A percentile compares a stretch with the other conserved stretches of the same genome.
phyloP scores from a whole-genome alignment of 2,329 filamentous ascomycete species.

The Microdochium trichocladiopsis region DNA sequence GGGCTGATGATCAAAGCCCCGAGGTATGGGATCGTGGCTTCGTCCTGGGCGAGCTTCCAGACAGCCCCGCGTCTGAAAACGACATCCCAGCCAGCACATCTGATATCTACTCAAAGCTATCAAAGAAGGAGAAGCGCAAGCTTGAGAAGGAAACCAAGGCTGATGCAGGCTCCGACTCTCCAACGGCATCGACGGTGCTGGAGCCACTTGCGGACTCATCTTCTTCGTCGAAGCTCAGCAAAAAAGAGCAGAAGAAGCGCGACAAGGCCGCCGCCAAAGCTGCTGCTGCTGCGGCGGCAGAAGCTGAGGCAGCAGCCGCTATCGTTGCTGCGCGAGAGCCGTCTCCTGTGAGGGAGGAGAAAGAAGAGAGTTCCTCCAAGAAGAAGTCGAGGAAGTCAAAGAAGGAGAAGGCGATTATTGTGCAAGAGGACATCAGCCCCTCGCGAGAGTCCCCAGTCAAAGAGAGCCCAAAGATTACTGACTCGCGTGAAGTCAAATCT shows the following conservation, averaged over 20 bases:
- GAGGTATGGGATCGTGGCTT: slow-evolving; percentile 29
- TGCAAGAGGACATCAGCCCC: slow-evolving; percentile 10
- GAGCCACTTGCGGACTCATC: not conserved
- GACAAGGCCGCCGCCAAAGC: slow-evolving; percentile 28
- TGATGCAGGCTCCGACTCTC: slow-evolving; percentile 12
- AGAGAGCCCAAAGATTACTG: slow-evolving; percentile 6
- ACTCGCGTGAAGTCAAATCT: not conserved
- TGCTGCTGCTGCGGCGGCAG: slow-evolving; percentile 7
- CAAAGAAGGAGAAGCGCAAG: slow-evolving; percentile 26
- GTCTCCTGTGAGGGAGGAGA: slow-evolving; percentile 8
- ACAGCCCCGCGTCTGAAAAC: slow-evolving; percentile 30
- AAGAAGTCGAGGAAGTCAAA: slow-evolving; percentile 15
- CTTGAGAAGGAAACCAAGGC: slow-evolving; percentile 27
- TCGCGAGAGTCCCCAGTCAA: not conserved
- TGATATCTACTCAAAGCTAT: slow-evolving; percentile 15
- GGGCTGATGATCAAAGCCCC: slow-evolving; percentile 38
- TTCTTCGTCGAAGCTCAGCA: slow-evolving; percentile 18
- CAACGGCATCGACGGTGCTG: slow-evolving; percentile 5
- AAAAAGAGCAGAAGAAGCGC: slow-evolving; percentile 33
- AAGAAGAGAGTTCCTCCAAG: slow-evolving; percentile 14
- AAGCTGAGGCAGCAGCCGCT: not conserved
- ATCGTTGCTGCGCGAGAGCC: not conserved
- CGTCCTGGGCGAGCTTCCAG: slow-evolving; percentile 37
- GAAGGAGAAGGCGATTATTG: slow-evolving; percentile 13
- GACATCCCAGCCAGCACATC: slow-evolving; percentile 13